A percentile compares a stretch with the other conserved stretches of the same genome.
These are phyloP conservation scores for Hemileccinum impolitum DNA, from an alignment of 768 basidiomycete species.

Conservation along the genomic window DNA sequence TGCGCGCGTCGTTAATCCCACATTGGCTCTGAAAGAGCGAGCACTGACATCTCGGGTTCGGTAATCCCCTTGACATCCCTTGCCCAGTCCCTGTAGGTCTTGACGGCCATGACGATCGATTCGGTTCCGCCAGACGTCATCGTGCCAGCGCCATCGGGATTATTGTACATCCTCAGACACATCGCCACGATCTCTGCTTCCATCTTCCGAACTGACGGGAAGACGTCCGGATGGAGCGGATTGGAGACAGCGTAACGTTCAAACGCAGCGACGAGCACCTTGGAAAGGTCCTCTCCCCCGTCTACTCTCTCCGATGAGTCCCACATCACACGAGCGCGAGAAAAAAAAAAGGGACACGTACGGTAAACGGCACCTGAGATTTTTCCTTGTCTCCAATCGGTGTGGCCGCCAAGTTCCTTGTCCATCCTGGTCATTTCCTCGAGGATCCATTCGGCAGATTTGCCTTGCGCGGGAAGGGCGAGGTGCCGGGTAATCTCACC, in stretches of 20 bases:
- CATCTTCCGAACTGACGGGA: slow-evolving; percentile 94
- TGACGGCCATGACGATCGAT: slow-evolving; percentile 92
- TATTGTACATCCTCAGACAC: slow-evolving; percentile 82
- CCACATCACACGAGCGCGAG: neutral
- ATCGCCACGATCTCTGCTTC: slow-evolving; percentile 92
- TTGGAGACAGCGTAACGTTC: slow-evolving; percentile 82
- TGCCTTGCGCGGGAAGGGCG: slow-evolving; percentile 60
- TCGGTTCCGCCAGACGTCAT: slow-evolving; percentile 97
- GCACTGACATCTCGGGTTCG: slow-evolving; percentile 83
- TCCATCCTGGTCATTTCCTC: slow-evolving; percentile 83
- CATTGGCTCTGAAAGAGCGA: neutral
- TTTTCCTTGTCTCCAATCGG: slow-evolving; percentile 68
- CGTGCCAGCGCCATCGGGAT: slow-evolving; percentile 80
- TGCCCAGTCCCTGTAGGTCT: slow-evolving; percentile 95
- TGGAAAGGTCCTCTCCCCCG: slow-evolving; percentile 78
- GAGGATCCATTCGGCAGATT: slow-evolving; percentile 68
- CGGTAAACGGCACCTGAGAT: slow-evolving; percentile 86
- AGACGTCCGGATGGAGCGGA: slow-evolving; percentile 90
- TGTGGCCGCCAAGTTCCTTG: slow-evolving; percentile 40
- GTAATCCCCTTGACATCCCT: slow-evolving; percentile 79
- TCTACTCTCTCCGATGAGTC: slow-evolving; percentile 40
- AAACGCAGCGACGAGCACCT: slow-evolving; percentile 77
- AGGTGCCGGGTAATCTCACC: slow-evolving; percentile 63
- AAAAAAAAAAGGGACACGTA: slow-evolving; percentile 35
- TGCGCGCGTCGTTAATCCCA: slow-evolving; percentile 26